These are phyloP conservation scores for Hortiboletus flavorubellus DNA, from an alignment of 768 basidiomycete genomes.

Conservation along the genomic window DNA sequence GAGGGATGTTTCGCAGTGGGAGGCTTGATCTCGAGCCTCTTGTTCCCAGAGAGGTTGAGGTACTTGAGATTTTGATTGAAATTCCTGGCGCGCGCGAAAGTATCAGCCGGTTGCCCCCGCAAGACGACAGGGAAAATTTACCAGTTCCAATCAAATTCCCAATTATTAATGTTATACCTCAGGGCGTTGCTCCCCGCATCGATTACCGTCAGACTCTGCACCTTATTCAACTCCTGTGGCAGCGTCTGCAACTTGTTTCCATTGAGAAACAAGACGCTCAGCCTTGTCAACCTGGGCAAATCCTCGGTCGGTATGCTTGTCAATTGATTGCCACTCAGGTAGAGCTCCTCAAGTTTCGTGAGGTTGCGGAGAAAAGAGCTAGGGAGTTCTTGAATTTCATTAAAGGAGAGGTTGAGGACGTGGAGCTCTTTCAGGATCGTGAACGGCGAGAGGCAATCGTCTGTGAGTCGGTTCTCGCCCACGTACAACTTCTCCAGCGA, in stretches of 20 bases:
- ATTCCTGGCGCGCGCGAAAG: conserved; percentile 58
- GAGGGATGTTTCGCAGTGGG: conserved; percentile 29
- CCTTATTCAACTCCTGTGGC: conserved; percentile 85
- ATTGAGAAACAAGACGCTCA: conserved; percentile 83
- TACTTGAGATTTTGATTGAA: conserved; percentile 92
- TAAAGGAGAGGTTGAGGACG: conserved; percentile 91
- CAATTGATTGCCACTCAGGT: conserved; percentile 93
- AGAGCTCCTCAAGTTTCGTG: conserved; percentile 74
- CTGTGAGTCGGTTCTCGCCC: conserved; percentile 84
- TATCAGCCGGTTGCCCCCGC: background rate
- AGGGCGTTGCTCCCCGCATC: conserved; percentile 93
- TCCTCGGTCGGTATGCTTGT: conserved; percentile 89
- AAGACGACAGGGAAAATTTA: conserved; percentile 32
- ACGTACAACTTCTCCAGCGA: conserved; percentile 79
- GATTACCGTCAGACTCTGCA: conserved; percentile 71
- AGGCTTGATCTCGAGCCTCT: conserved; percentile 91
- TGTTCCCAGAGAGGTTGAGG: conserved; percentile 96
- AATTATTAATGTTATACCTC: conserved; percentile 97
- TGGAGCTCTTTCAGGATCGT: conserved; percentile 73
- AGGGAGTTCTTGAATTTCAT: conserved; percentile 89
- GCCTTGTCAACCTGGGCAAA: conserved; percentile 60
- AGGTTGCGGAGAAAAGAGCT: conserved; percentile 70
- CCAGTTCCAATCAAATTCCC: conserved; percentile 99
- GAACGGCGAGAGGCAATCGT: conserved; percentile 73
- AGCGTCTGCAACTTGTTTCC: conserved; percentile 92